Evolutionary conservation across 1,139 yeast genomes (phyloP).

Genomic region (Geotrichum phurueaensis): DNA sequence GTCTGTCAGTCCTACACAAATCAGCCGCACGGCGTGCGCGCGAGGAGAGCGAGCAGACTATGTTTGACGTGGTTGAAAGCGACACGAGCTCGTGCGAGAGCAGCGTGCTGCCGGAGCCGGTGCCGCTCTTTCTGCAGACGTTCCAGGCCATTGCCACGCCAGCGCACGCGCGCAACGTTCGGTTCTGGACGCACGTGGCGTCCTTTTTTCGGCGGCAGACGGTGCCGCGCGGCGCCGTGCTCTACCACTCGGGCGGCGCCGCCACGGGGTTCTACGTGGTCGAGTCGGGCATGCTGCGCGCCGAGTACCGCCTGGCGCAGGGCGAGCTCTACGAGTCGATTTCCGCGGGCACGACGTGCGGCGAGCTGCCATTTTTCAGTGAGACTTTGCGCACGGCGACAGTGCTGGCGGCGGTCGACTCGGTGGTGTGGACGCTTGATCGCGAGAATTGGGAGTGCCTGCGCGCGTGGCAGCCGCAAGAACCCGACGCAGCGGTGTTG

Average conservation of each 20-base stretch:
- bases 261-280: slow-evolving; percentile 51
- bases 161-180: slow-evolving; percentile 53
- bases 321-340: slow-evolving; percentile 67
- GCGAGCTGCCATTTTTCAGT: slow-evolving; percentile 55
- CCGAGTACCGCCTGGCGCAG: slow-evolving; percentile 48
- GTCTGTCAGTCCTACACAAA: slow-evolving; percentile 53
- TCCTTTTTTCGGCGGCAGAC: slow-evolving; percentile 48
- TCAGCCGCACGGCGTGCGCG: slow-evolving; percentile 55
- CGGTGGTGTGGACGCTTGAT: slow-evolving; percentile 68
- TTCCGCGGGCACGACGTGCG: slow-evolving; percentile 86
- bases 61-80: slow-evolving; percentile 30
- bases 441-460: slow-evolving; percentile 43
- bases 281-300: slow-evolving; percentile 72
- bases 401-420: slow-evolving; percentile 45
- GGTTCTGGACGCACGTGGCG: slow-evolving; percentile 52
- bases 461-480: slow-evolving; percentile 36
- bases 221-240: slow-evolving; percentile 43
- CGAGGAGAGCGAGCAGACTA: slow-evolving; percentile 30
- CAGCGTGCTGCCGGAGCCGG: slow-evolving; percentile 39
- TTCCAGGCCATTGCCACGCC: slow-evolving; percentile 49
- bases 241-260: slow-evolving; percentile 27
- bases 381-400: slow-evolving; percentile 39
- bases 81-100: slow-evolving; percentile 30
- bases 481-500: slow-evolving; percentile 16
- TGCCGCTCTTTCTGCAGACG: slow-evolving; percentile 62